Evolutionary conservation across 495 filamentous ascomycete genomes (phyloP).

Genomic region (Glonium stellatum): DNA sequence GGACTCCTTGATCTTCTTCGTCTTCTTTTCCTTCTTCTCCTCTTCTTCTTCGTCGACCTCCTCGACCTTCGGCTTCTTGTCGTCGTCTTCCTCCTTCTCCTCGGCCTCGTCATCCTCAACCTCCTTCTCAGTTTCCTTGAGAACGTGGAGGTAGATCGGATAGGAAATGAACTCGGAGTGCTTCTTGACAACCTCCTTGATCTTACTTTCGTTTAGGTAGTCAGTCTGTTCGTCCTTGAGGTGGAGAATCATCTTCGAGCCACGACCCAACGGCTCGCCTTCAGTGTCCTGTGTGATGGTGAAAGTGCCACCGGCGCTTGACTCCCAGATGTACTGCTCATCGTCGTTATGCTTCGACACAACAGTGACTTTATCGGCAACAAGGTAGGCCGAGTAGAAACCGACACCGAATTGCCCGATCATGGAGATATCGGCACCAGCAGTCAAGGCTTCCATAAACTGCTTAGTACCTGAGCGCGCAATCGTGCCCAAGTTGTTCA

Average conservation of each 20-base stretch:
- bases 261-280: conserved; percentile 82
- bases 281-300: conserved; percentile 86
- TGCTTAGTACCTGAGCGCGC: conserved; percentile 99
- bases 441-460: conserved; percentile 98
- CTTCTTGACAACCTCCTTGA: conserved; percentile 99
- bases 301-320: conserved; percentile 94
- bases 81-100: conserved; percentile 53
- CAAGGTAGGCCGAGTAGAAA: conserved; percentile 99
- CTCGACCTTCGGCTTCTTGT: conserved; percentile 81
- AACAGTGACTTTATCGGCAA: conserved; percentile 92
- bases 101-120: conserved; percentile 96
- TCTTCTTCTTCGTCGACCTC: conserved; percentile 78
- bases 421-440: conserved; percentile 99
- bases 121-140: conserved; percentile 98
- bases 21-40: conserved; percentile 87
- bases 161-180: conserved; percentile 99
- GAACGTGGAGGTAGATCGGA: conserved; percentile 98
- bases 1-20: conserved; percentile 98
- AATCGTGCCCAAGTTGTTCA: conserved; percentile 99
- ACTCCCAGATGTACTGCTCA: conserved; percentile 99
- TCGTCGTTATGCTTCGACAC: conserved; percentile 99
- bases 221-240: conserved; percentile 98
- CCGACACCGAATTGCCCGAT: conserved; percentile 99
- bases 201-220: conserved; percentile 96
- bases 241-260: conserved; percentile 96